Percentiles rank a stretch among this genome's conserved stretches.
Conservation (phyloP, 306 rosid genomes). For the Quercus ilex region DNA sequence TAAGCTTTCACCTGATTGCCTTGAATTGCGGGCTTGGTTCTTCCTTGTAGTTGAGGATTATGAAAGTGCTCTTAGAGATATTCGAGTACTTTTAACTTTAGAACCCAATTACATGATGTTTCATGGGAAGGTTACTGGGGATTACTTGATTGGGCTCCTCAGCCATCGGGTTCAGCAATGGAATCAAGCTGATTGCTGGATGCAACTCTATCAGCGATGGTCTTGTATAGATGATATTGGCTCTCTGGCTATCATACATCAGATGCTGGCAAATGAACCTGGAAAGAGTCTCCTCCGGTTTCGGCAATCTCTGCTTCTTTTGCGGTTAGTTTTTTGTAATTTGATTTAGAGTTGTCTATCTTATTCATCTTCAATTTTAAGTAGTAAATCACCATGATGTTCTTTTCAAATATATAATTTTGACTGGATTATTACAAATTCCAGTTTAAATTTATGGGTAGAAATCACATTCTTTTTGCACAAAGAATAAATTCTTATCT, state of each 20-base stretch:
- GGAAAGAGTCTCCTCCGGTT: slow-evolving; percentile 61
- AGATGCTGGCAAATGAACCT: slow-evolving; percentile 69
- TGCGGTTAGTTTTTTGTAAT: slow-evolving; percentile 43
- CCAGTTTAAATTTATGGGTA: background rate
- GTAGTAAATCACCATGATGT: background rate
- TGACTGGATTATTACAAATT: background rate
- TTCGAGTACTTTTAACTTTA: slow-evolving; percentile 62
- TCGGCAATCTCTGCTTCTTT: slow-evolving; percentile 78
- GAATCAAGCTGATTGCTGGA: slow-evolving; percentile 81
- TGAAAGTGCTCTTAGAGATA: slow-evolving; percentile 61
- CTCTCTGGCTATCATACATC: slow-evolving; percentile 78
- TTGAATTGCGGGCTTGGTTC: slow-evolving; percentile 78
- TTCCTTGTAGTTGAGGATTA: slow-evolving; percentile 54
- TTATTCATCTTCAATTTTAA: slow-evolving; percentile 10
- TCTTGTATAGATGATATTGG: slow-evolving; percentile 78
- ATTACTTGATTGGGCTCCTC: slow-evolving; percentile 49
- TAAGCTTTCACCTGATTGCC: slow-evolving; percentile 60
- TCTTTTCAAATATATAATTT: background rate
- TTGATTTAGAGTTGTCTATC: background rate
- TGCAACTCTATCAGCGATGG: slow-evolving; percentile 79
- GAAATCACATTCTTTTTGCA: background rate
- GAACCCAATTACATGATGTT: slow-evolving; percentile 61
- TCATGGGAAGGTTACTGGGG: slow-evolving; percentile 51
- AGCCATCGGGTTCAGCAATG: slow-evolving; percentile 33
- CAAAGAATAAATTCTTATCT: background rate